A percentile compares a stretch with the other conserved stretches of the same genome.
Conservation (phyloP, 2,329 filamentous ascomycete genomes). For the Incumbomyces lentus region DNA sequence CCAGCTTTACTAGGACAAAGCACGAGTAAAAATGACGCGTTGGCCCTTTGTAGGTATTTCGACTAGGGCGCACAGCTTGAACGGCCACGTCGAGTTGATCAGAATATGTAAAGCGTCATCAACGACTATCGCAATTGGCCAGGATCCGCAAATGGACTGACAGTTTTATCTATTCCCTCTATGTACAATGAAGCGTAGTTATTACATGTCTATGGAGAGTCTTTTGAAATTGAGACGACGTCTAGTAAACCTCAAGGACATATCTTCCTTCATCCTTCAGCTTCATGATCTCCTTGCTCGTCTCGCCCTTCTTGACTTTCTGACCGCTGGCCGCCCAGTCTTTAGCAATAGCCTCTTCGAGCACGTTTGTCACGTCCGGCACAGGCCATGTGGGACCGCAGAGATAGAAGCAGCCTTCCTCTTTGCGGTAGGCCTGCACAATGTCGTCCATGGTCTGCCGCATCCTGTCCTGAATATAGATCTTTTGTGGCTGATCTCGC, state of each 20-base stretch:
- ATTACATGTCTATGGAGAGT: too few species aligned
- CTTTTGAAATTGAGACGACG: background rate
- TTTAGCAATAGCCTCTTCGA: conserved; percentile 78
- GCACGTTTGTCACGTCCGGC: conserved; percentile 84
- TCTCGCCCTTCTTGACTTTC: conserved; percentile 75
- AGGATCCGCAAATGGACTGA: too few species aligned
- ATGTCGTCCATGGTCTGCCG: conserved; percentile 75
- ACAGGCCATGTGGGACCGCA: conserved; percentile 98
- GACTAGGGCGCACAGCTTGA: too few species aligned
- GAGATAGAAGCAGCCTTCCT: conserved; percentile 90
- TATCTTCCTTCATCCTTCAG: conserved; percentile 92
- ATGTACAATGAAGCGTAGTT: too few species aligned
- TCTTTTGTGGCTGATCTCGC: conserved; percentile 93
- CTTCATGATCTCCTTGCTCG: conserved; percentile 85
- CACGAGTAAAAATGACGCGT: too few species aligned
- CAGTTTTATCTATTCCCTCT: too few species aligned
- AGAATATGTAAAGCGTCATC: too few species aligned
- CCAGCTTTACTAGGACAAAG: too few species aligned
- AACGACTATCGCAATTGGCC: too few species aligned
- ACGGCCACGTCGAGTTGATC: too few species aligned
- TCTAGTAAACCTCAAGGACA: conserved; percentile 86
- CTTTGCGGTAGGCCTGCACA: conserved; percentile 70
- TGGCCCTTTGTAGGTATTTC: too few species aligned
- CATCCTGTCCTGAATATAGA: conserved; percentile 99
- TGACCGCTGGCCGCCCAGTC: conserved; percentile 56